Base-by-base conservation (phyloP, 768 basidiomycete species). In the Sporobolomyces pararoseus region DNA sequence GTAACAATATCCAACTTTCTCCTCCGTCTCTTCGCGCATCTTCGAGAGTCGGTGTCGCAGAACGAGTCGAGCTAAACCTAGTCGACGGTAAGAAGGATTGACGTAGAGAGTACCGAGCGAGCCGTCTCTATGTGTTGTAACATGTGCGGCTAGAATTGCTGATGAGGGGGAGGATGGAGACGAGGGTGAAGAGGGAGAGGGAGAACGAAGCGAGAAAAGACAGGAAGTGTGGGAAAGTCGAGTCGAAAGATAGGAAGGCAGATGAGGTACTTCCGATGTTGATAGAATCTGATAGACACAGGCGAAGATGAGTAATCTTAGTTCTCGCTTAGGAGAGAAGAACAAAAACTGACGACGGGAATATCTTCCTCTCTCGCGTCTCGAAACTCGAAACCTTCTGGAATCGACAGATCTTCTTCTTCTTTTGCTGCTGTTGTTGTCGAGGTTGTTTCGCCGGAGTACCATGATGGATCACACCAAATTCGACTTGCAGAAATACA, bases 61-160 rank as follows among this genome's bases (percentile, higher is more conserved):
- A 25, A 65, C 37, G 7, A 25, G 34, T 3, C 34, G 17, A 7
- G 63, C 68, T 29, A 70, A 34, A 0, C 59, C 58, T 32, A 16
- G 58, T 4, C 27, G 52, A 0, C 68, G 63, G 12, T n/a, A 13
- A 0, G 51, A 13, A 12, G 63, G 59, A 1, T 25, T 13, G 46
- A 70, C 68, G 46, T 52, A 49, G 27, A 70, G 50, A 14, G 68
- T 65, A 3, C 68, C 68, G 63, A 70, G 58, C 9, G 68, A 70
- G 39, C 68, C 68, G 58, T 70, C 68, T 32, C 68, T 63, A 51
- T 70, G 68, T 16, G 68, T 70, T 5, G 58, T 70, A 25, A 63
- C 59, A 47, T 70, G 68, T 1, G 61, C 68, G 42, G 61, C 35
- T 25, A 70, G 55, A 4, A 3, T 51, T 4, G 6, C 27, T 23